Evolutionary conservation across 2,329 filamentous ascomycete genomes (phyloP), one percentile per base, ranked within the genome.

Genomic region (Fusarium sp.): DNA sequence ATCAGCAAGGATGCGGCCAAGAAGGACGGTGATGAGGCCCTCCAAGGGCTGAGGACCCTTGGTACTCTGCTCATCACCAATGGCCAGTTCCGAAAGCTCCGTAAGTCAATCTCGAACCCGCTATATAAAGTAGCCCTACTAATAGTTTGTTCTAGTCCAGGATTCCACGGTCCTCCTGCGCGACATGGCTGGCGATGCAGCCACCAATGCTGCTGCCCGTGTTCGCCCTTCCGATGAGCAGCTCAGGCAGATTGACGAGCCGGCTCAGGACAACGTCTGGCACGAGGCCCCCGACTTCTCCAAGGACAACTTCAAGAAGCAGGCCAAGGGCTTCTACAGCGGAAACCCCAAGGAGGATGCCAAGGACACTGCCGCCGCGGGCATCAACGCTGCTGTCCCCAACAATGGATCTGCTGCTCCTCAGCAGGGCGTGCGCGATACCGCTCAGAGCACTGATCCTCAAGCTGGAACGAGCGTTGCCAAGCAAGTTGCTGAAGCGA

Each of bases 11-110:
- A 93, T 1, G 87, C 88, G 2, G 93, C 93, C 28, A 90, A 92
- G 82, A 91, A 95, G 78, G 94, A 99, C 78, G 94, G 92, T 41
- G 90, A 96, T 69, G 88, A 95, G 79, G 94, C 92, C 2, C 85
- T 97, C 9, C 90, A 97, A 70, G 96, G 95, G 28, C 82, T 99
- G 46, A 91, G 94, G 73, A 97, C 94, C 4, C 86, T 99, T 1
- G 96, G 95, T 54, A 95, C 92, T 16, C 86, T 99, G 61, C 85
- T 98, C 75, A 92, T 98, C 76, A 97, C 95, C 75, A 99, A 99
- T 76, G 96, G 96, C 72, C 95, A 98, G 80, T 98, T 97, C 86
- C 89, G 94, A 73, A 97, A 97, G 84, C 89, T 97, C 36, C 82
- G 92, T 92, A 88, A 80, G 91, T 89, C 50, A 12, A n/a, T 28